Conservation (phyloP, 1,139 yeast genomes). For the Arxiozyma slooffiae region DNA sequence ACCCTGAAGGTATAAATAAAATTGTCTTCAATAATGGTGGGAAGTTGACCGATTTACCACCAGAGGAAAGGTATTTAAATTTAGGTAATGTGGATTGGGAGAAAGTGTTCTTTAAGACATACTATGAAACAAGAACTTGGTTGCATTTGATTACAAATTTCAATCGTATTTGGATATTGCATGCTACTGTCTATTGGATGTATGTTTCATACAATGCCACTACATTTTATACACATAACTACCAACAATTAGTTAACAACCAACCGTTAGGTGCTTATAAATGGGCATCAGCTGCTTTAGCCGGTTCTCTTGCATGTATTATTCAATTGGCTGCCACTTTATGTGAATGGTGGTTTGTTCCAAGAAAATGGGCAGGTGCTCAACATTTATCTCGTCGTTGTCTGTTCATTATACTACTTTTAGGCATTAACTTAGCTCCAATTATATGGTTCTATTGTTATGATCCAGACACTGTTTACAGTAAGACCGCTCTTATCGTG, state of each 20-base stretch:
- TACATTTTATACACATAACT: constrained; percentile 76
- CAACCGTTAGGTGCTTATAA: constrained; percentile 78
- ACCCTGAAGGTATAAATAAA: constrained; percentile 95
- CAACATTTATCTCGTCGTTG: constrained; percentile 89
- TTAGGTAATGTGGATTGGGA: constrained; percentile 91
- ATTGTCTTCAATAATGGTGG: constrained; percentile 90
- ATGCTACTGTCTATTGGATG: constrained; percentile 86
- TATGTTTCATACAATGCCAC: constrained; percentile 90
- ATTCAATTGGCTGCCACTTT: constrained; percentile 83
- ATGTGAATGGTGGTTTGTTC: constrained; percentile 93
- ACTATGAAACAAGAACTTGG: constrained; percentile 96
- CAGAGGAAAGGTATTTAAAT: constrained; percentile 78
- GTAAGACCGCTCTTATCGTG: constrained; percentile 70
- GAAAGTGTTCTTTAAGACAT: constrained; percentile 89
- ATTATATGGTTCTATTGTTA: constrained; percentile 77
- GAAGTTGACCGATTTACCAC: constrained; percentile 81
- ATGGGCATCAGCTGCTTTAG: constrained; percentile 90
- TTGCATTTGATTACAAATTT: constrained; percentile 90
- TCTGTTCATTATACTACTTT: constrained; percentile 56
- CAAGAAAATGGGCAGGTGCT: constrained; percentile 99
- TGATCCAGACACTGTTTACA: constrained; percentile 58
- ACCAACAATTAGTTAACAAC: constrained; percentile 71
- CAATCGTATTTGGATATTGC: constrained; percentile 96
- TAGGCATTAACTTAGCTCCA: constrained; percentile 71
- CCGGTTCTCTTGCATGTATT: constrained; percentile 76